Evolutionary conservation across 2,329 filamentous ascomycete genomes (phyloP).

Genomic region (Cercospora sojina): DNA sequence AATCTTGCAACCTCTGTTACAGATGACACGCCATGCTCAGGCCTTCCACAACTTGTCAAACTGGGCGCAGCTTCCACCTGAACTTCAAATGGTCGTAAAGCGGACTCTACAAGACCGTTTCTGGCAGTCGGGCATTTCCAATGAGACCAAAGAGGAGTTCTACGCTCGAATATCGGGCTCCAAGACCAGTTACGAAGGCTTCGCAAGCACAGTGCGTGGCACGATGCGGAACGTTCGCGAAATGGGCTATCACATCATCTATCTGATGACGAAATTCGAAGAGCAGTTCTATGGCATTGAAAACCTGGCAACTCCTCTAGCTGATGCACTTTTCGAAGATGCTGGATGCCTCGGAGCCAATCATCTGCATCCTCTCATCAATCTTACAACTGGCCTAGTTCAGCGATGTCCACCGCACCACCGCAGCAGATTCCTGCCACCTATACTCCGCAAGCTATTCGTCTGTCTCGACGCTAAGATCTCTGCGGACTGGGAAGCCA

Average conservation of each 20-base stretch:
- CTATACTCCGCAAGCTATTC: conserved; percentile 78
- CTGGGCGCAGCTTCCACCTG: conserved; percentile 73
- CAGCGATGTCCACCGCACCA: conserved; percentile 84
- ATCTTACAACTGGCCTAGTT: conserved; percentile 82
- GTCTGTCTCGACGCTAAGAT: conserved; percentile 85
- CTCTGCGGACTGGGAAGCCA: conserved; percentile 77
- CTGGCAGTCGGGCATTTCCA: conserved; percentile 97
- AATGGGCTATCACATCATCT: conserved; percentile 90
- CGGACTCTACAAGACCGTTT: conserved; percentile 90
- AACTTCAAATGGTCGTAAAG: conserved; percentile 74
- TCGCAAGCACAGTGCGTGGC: conserved; percentile 88
- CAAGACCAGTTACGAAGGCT: conserved; percentile 84
- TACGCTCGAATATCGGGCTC: conserved; percentile 88
- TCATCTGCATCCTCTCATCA: conserved; percentile 89
- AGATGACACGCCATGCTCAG: conserved; percentile 85
- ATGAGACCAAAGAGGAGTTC: conserved; percentile 93
- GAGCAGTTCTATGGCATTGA: conserved; percentile 87
- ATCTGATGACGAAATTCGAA: conserved; percentile 85
- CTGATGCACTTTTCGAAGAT: conserved; percentile 79
- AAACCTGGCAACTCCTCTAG: conserved; percentile 78
- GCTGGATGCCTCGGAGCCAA: conserved; percentile 82
- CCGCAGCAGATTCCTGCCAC: conserved; percentile 77
- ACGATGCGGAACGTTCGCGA: conserved; percentile 87
- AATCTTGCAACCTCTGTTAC: conserved; percentile 81
- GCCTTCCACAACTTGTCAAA: conserved; percentile 84